phyloP scores from a whole-genome alignment of 768 basidiomycete species.

The Boletus bicolor region DNA sequence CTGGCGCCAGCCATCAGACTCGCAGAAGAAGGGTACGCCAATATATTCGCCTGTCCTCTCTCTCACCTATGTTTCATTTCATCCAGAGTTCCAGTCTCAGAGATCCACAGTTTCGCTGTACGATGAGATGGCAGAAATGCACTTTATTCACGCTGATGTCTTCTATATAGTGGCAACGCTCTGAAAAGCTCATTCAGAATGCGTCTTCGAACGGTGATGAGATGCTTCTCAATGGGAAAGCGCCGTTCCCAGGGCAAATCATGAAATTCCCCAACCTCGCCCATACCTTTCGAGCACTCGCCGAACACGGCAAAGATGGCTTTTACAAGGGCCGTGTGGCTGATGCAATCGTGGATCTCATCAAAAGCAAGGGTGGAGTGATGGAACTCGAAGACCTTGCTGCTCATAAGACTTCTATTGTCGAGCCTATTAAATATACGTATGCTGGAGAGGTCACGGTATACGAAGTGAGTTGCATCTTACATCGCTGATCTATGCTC shows the following conservation, averaged over 20 bases:
- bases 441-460: constrained; percentile 84
- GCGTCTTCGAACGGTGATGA: constrained; percentile 85
- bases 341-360: constrained; percentile 81
- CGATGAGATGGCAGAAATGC: constrained; percentile 14
- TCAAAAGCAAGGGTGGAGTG: constrained; percentile 83
- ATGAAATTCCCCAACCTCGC: constrained; percentile 81
- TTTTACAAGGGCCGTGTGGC: constrained; percentile 94
- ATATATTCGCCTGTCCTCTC: not conserved
- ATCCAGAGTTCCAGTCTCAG: constrained; percentile 79
- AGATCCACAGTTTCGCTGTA: constrained; percentile 65
- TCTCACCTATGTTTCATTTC: not conserved
- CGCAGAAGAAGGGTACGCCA: constrained; percentile 83
- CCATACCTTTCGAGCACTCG: constrained; percentile 76
- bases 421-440: constrained; percentile 90
- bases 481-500: not conserved
- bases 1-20: constrained; percentile 87
- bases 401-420: constrained; percentile 71
- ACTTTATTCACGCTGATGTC: constrained; percentile 1
- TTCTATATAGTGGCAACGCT: constrained; percentile 41
- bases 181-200: constrained; percentile 66
- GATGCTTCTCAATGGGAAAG: constrained; percentile 82
- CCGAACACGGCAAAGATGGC: constrained; percentile 80
- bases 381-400: constrained; percentile 95
- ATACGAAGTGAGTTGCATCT: constrained; percentile 65
- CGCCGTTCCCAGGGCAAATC: constrained; percentile 83